These are phyloP conservation scores for Trypanosoma lewisi DNA, from an alignment of 208 protist species.

Conservation along the genomic window DNA sequence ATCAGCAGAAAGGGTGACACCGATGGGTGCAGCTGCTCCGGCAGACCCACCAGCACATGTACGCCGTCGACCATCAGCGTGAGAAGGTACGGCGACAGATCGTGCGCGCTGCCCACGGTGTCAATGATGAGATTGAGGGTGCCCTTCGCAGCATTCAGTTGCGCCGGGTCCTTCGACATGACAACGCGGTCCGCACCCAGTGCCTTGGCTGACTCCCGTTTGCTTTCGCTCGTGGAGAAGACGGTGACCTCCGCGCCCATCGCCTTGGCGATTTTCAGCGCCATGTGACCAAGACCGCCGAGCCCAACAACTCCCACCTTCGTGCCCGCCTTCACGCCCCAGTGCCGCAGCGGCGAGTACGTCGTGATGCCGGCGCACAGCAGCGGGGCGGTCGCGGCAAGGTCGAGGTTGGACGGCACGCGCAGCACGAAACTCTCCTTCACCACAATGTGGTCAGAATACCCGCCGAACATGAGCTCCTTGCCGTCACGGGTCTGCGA, in stretches of 20 bases:
- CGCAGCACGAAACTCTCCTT: slow-evolving; percentile 60
- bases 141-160: slow-evolving; percentile 44
- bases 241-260: slow-evolving; percentile 87
- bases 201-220: slow-evolving; percentile 48
- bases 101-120: slow-evolving; percentile 53
- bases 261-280: slow-evolving; percentile 78
- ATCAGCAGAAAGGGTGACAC: slow-evolving; percentile 36
- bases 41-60: slow-evolving; percentile 57
- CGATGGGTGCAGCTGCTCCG: slow-evolving; percentile 40
- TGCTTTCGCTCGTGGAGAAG: slow-evolving; percentile 68
- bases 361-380: slow-evolving; percentile 90
- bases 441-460: slow-evolving; percentile 72
- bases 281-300: slow-evolving; percentile 90
- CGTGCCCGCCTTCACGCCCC: slow-evolving; percentile 50
- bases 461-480: slow-evolving; percentile 52
- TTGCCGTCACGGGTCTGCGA: slow-evolving; percentile 32
- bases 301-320: slow-evolving; percentile 80
- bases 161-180: slow-evolving; percentile 46
- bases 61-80: slow-evolving; percentile 48
- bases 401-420: slow-evolving; percentile 66
- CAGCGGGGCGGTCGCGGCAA: slow-evolving; percentile 67
- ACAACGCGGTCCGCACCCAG: slow-evolving; percentile 72
- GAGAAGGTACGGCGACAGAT: slow-evolving; percentile 48
- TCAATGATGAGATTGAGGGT: slow-evolving; percentile 70
- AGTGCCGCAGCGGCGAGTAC: slow-evolving; percentile 78